Percentiles rank a stretch among this genome's conserved stretches.
Conservation (phyloP, 2,329 filamentous ascomycete species). For the Beauveria varroae region DNA sequence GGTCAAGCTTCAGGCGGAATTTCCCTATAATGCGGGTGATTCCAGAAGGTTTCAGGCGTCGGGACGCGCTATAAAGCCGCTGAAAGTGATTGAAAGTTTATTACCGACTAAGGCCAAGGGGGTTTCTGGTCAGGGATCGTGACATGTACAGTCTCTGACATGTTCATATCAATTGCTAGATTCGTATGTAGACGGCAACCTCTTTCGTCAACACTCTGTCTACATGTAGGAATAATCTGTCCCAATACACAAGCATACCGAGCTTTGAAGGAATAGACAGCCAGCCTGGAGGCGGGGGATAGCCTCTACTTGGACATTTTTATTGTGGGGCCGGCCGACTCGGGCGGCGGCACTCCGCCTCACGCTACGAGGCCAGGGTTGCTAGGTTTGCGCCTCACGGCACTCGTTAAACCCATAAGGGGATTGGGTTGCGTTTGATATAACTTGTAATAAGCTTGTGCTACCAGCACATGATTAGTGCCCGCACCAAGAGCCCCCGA, state of each 20-base stretch:
- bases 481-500: too few species aligned
- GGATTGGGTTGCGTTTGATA: too few species aligned
- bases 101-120: too few species aligned
- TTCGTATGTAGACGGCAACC: too few species aligned
- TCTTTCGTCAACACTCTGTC: too few species aligned
- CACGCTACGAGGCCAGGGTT: neutral
- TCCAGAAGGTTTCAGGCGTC: neutral
- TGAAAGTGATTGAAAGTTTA: neutral
- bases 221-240: too few species aligned
- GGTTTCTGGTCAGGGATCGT: too few species aligned
- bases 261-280: too few species aligned
- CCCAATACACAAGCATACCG: too few species aligned
- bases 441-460: neutral
- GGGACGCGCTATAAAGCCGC: neutral
- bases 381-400: neutral
- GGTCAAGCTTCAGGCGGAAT: neutral
- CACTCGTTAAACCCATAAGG: too few species aligned
- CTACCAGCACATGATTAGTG: neutral
- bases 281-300: constrained; percentile 18
- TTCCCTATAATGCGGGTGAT: neutral
- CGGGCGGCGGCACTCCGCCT: neutral
- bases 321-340: constrained; percentile 17
- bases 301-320: constrained; percentile 26
- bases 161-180: too few species aligned
- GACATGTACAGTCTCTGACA: too few species aligned